Conservation (phyloP, 2,329 filamentous ascomycete genomes). For the Hypoxylon sp. region DNA sequence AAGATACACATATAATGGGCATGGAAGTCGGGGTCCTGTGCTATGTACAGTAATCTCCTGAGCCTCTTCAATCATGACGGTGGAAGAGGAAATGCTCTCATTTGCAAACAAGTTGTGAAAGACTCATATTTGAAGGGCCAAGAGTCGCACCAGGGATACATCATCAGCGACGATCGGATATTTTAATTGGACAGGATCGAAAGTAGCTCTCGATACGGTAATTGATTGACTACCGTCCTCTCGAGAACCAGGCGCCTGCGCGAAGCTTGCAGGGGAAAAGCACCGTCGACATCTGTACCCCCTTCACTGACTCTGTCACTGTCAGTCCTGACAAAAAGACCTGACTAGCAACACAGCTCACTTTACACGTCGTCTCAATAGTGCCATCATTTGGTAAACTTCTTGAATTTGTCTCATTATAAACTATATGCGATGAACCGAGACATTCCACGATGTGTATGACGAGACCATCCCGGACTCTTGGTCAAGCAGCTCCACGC, state of each 20-base stretch:
- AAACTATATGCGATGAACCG: constrained; percentile 4
- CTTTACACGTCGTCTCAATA: not conserved
- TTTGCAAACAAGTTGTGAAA: constrained; percentile 16
- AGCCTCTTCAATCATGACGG: not conserved
- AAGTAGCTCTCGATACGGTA: constrained; percentile 31
- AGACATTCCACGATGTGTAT: constrained; percentile 7
- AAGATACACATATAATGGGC: not conserved
- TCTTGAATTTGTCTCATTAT: not conserved
- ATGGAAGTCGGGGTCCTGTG: not conserved
- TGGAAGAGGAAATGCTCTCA: constrained; percentile 10
- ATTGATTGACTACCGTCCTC: constrained; percentile 29
- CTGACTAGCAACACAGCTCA: not conserved
- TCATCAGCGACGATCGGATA: constrained; percentile 26
- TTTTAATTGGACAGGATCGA: constrained; percentile 32
- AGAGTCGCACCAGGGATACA: constrained; percentile 21
- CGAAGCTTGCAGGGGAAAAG: constrained; percentile 20
- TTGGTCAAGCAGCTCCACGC: not conserved
- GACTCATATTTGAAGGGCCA: constrained; percentile 37
- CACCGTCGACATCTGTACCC: constrained; percentile 11
- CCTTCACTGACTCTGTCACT: not conserved
- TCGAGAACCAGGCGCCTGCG: constrained; percentile 6
- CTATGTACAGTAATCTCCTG: constrained; percentile 14
- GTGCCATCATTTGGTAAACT: not conserved
- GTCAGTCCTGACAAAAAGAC: not conserved
- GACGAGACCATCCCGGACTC: not conserved